Evolutionary conservation across 75 land plant species (phyloP).

Genomic region (Picea sitchensis): DNA sequence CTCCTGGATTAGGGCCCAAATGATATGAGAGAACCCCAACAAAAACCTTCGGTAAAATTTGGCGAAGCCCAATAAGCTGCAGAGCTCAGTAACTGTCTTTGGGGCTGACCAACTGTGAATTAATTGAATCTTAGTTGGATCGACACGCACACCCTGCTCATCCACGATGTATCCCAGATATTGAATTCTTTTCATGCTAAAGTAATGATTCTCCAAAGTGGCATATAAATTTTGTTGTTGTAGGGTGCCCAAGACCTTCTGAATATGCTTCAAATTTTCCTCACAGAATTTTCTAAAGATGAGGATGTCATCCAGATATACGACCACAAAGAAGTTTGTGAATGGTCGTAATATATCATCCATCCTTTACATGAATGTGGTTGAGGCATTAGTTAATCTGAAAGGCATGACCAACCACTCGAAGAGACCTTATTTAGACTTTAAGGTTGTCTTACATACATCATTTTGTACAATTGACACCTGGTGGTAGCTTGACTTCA

Average conservation of each 20-base stretch:
- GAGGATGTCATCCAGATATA: not conserved
- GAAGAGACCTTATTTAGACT: not conserved
- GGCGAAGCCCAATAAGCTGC: not conserved
- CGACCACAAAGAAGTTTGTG: not conserved
- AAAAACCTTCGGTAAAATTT: not conserved
- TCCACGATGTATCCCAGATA: not conserved
- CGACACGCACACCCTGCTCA: not conserved
- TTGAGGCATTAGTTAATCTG: conserved; percentile 9
- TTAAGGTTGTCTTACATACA: conserved; percentile 10
- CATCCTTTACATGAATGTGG: conserved; percentile 2
- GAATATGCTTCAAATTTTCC: not conserved
- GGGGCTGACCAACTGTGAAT: not conserved
- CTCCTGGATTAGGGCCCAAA: not conserved
- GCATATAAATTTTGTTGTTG: not conserved
- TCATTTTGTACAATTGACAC: not conserved
- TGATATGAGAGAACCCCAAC: not conserved
- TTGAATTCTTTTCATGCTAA: not conserved
- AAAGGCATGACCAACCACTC: conserved; percentile 22
- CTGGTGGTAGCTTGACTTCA: not conserved
- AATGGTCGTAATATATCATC: not conserved
- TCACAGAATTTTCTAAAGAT: not conserved
- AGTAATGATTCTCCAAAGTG: not conserved
- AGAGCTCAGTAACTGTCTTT: not conserved
- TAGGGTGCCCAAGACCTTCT: not conserved
- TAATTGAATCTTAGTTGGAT: not conserved